Conservation (phyloP, 1,284 basidiomycete species). For the Ganoderma lingzhi region DNA sequence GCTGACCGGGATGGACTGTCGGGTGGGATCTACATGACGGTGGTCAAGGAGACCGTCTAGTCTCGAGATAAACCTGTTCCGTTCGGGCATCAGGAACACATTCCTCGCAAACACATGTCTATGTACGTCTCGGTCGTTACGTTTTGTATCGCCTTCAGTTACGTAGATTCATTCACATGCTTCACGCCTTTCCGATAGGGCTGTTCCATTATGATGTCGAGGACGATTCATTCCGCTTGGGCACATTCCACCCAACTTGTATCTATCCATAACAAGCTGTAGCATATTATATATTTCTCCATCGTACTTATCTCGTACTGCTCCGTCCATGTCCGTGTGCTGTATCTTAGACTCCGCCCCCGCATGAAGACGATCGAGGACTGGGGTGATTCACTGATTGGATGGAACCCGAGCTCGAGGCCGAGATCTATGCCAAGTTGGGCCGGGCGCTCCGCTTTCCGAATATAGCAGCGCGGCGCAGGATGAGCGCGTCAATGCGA, state of each 20-base stretch:
- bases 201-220: neutral
- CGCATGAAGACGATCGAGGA: neutral
- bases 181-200: neutral
- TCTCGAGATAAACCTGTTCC: neutral
- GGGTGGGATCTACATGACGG: constrained; percentile 49
- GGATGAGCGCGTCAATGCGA: neutral
- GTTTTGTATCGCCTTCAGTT: neutral
- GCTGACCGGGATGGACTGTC: constrained; percentile 23
- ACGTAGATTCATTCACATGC: neutral
- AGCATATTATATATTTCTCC: constrained; percentile 12
- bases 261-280: constrained; percentile 8
- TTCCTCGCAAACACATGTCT: neutral
- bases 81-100: neutral
- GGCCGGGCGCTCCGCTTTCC: constrained; percentile 7
- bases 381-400: neutral
- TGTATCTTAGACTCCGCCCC: neutral
- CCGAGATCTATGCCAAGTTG: neutral
- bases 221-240: neutral
- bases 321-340: neutral
- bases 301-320: neutral
- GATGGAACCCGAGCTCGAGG: neutral
- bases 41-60: constrained; percentile 47
- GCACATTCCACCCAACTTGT: constrained; percentile 3
- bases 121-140: neutral
- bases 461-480: neutral